phyloP scores from a whole-genome alignment of 2,329 filamentous ascomycete genomes.

The Aureobasidium subglaciale region DNA sequence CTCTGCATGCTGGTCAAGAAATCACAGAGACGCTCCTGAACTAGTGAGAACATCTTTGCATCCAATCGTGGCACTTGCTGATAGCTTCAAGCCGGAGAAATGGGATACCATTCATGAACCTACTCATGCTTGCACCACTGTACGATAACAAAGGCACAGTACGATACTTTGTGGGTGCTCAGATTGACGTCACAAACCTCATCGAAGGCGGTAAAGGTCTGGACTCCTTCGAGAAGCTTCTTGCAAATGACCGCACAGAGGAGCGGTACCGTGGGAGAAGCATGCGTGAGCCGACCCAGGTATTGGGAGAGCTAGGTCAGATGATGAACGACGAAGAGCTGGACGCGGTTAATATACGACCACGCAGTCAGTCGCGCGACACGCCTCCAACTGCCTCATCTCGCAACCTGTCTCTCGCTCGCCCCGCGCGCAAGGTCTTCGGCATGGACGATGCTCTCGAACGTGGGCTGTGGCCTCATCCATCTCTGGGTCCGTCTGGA shows the following conservation, averaged over 20 bases:
- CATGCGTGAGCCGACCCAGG: conserved; percentile 21
- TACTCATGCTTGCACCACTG: conserved; percentile 34
- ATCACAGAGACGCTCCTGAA: conserved; percentile 39
- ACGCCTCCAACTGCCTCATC: conserved; percentile 16
- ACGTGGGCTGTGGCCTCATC: conserved; percentile 25
- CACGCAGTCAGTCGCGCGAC: conserved; percentile 16
- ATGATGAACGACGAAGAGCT: conserved; percentile 28
- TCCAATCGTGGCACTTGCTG: background rate
- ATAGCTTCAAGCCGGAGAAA: conserved; percentile 25
- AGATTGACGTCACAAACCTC: conserved; percentile 34
- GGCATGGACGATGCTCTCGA: conserved; percentile 28
- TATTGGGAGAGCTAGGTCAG: conserved; percentile 25
- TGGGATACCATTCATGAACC: conserved; percentile 36
- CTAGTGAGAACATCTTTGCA: conserved; percentile 23
- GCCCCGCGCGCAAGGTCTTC: conserved; percentile 20
- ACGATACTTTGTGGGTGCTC: conserved; percentile 34
- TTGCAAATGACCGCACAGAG: conserved; percentile 26
- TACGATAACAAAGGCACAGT: conserved; percentile 36
- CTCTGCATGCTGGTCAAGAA: conserved; percentile 33
- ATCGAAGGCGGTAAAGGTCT: conserved; percentile 31
- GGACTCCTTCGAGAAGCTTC: conserved; percentile 30
- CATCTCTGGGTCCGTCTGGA: conserved; percentile 27
- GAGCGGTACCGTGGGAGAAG: conserved; percentile 21
- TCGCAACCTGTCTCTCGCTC: conserved; percentile 5
- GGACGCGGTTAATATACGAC: conserved; percentile 25